These are phyloP conservation scores for Ziziphus jujuba DNA, from an alignment of 306 rosid species.

Conservation along the genomic window DNA sequence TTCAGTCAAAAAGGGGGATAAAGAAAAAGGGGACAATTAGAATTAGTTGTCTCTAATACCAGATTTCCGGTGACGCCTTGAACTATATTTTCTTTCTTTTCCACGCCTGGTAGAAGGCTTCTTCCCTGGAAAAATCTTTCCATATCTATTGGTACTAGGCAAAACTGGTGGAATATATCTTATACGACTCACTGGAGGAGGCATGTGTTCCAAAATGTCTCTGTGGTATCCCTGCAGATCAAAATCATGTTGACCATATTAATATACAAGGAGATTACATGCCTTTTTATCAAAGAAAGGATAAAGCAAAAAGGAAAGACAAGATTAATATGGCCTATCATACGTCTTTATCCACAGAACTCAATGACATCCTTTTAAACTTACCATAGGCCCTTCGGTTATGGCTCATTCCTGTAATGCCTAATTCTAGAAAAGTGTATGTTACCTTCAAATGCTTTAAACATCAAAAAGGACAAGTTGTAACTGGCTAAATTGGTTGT, in stretches of 20 bases:
- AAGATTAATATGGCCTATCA: neutral
- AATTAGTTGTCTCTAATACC: conserved; percentile 38
- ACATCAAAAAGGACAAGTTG: no score
- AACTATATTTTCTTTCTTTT: conserved; percentile 52
- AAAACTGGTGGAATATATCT: conserved; percentile 31
- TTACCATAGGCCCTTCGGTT: neutral
- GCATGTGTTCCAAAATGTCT: conserved; percentile 75
- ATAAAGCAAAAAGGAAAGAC: neutral
- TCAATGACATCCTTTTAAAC: neutral
- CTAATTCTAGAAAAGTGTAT: neutral
- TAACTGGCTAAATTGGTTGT: no score
- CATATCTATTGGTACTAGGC: conserved; percentile 14
- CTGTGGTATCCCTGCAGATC: conserved; percentile 72
- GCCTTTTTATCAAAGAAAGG: conserved; percentile 2
- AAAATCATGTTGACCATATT: conserved; percentile 15
- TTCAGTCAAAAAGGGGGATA: conserved; percentile 21
- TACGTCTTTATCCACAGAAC: neutral
- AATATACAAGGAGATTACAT: neutral
- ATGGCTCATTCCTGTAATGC: conserved; percentile 6
- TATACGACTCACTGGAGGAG: conserved; percentile 46
- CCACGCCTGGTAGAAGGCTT: conserved; percentile 48
- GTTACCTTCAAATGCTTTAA: neutral
- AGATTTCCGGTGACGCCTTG: conserved; percentile 69
- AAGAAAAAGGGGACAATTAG: conserved; percentile 27
- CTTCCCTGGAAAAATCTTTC: conserved; percentile 44